phyloP scores from a whole-genome alignment of 169 alveolate species.

The Plasmodium adleri region DNA sequence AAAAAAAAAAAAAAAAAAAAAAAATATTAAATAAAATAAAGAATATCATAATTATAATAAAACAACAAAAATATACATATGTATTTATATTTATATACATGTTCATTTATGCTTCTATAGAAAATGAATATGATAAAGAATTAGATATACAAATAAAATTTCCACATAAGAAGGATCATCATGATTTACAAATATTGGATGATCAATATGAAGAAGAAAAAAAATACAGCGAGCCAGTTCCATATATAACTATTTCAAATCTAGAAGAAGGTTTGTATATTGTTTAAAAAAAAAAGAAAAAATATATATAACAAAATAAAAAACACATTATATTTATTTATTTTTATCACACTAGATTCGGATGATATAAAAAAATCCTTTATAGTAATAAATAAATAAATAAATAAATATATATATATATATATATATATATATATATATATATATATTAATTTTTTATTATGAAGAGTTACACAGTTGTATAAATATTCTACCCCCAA shows the following conservation, averaged over 20 bases:
- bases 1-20: background rate
- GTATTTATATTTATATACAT: background rate
- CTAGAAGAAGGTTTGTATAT: constrained; percentile 37
- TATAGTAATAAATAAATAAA: constrained; percentile 32
- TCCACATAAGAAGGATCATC: constrained; percentile 20
- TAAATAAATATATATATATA: background rate
- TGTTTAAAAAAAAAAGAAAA: background rate
- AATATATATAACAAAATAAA: no score
- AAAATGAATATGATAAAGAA: constrained; percentile 23
- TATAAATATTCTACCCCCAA: no score
- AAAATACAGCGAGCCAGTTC: constrained; percentile 43
- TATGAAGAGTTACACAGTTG: no score
- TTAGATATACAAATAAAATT: constrained; percentile 62
- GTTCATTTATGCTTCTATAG: background rate
- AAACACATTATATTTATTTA: background rate
- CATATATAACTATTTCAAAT: constrained; percentile 44
- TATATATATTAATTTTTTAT: no score
- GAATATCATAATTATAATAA: background rate
- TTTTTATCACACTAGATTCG: constrained; percentile 5
- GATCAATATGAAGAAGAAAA: constrained; percentile 51
- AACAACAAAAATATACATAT: background rate
- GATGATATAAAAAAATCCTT: constrained; percentile 20
- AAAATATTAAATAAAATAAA: background rate
- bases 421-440: no score
- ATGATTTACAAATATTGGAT: constrained; percentile 34